Percentiles rank a stretch among this genome's conserved stretches.
Conservation (phyloP, 371 early-diverging fungal genomes). For the Sporodiniella umbellata region DNA sequence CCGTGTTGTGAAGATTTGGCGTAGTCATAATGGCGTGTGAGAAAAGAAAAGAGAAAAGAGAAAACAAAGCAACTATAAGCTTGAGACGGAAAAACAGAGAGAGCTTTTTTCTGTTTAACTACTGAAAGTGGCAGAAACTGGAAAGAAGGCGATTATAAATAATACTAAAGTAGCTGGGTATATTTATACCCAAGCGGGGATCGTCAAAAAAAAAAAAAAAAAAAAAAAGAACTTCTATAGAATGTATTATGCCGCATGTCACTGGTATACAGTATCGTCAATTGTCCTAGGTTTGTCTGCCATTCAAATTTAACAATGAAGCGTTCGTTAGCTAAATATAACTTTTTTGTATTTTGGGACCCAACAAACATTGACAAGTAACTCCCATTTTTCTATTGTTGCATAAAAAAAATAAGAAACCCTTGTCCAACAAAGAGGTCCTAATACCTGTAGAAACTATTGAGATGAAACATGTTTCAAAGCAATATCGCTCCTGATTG, state of each 20-base stretch:
- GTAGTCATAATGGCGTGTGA: not conserved
- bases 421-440: not conserved
- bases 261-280: too few relatives aligned
- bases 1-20: not conserved
- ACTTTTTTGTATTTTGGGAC: not conserved
- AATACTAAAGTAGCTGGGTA: not conserved
- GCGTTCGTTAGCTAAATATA: not conserved
- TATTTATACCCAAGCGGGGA: constrained; percentile 3
- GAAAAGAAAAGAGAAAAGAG: not conserved
- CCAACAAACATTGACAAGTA: not conserved
- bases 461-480: not conserved
- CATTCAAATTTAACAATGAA: not conserved
- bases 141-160: not conserved
- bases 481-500: not conserved
- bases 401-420: not conserved
- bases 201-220: not conserved
- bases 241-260: not conserved
- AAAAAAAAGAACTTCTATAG: not conserved
- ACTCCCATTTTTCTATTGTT: not conserved
- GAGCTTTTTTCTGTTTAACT: not conserved
- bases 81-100: not conserved
- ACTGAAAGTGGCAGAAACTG: not conserved
- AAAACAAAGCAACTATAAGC: not conserved
- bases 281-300: not conserved
- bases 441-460: not conserved